Percentiles rank a stretch among this genome's conserved stretches.
Conservation (phyloP, 164 flowering plant species). For the Umbellularia californica region DNA sequence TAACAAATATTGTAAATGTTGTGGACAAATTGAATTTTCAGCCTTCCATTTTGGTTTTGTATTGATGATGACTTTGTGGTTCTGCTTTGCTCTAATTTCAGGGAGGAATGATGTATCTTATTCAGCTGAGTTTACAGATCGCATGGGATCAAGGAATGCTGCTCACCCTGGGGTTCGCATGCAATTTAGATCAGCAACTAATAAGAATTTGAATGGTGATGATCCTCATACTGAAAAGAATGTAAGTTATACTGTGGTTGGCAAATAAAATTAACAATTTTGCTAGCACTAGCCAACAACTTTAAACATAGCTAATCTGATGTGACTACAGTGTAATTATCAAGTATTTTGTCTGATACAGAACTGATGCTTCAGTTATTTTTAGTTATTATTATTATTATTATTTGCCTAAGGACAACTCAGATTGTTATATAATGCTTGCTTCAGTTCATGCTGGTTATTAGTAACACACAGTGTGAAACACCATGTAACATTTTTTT, state of each 20-base stretch:
- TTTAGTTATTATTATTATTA: no score
- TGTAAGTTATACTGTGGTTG: constrained; percentile 29
- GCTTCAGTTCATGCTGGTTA: no score
- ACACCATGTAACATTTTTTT: no score
- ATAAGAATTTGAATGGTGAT: constrained; percentile 40
- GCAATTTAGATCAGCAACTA: constrained; percentile 55
- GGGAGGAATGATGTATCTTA: constrained; percentile 40
- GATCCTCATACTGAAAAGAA: constrained; percentile 40
- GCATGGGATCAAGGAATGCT: constrained; percentile 42
- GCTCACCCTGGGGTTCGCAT: constrained; percentile 54
- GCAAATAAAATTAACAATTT: neutral
- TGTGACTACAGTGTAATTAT: no score
- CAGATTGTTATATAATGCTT: no score
- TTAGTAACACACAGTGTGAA: no score
- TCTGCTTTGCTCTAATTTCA: constrained; percentile 7
- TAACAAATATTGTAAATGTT: no score
- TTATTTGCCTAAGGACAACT: no score
- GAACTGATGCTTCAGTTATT: no score
- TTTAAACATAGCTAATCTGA: no score
- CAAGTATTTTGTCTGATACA: no score
- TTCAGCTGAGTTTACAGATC: constrained; percentile 52
- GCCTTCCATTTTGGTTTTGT: neutral
- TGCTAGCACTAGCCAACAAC: neutral
- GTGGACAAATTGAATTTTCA: neutral
- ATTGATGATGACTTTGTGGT: neutral